Percentiles rank a stretch among this genome's conserved stretches.
phyloP scores from a whole-genome alignment of 768 basidiomycete species.

The Psilocybe tampanensis region DNA sequence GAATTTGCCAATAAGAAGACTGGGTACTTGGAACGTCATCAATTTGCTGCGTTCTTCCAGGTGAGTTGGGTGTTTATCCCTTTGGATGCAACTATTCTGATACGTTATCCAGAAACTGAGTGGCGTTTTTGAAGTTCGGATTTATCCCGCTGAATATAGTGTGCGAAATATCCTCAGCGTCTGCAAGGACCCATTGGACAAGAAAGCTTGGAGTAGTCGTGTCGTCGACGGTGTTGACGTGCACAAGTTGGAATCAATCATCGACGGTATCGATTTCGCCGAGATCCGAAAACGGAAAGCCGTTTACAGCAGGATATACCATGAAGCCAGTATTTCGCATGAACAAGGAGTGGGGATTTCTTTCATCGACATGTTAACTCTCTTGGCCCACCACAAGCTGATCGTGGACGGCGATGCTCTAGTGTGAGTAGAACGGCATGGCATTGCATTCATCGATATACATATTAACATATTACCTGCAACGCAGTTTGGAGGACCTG shows the following conservation, averaged over 20 bases:
- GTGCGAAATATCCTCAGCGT: conserved; percentile 59
- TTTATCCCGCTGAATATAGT: conserved; percentile 75
- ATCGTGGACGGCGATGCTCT: conserved; percentile 89
- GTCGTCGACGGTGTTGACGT: conserved; percentile 63
- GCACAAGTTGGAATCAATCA: conserved; percentile 53
- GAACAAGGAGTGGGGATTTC: conserved; percentile 80
- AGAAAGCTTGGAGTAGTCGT: conserved; percentile 33
- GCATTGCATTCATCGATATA: conserved; percentile 1
- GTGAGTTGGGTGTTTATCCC: conserved; percentile 47
- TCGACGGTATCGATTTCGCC: conserved; percentile 67
- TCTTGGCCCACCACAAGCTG: conserved; percentile 90
- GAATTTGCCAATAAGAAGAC: conserved; percentile 79
- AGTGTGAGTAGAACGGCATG: conserved; percentile 54
- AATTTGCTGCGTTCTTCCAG: conserved; percentile 78
- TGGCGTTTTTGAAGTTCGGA: conserved; percentile 86
- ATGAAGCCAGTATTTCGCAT: conserved; percentile 81
- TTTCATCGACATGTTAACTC: conserved; percentile 85
- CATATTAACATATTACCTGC: not conserved
- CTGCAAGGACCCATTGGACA: conserved; percentile 41
- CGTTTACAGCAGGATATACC: conserved; percentile 76
- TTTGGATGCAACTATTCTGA: conserved; percentile 1
- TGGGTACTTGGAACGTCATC: conserved; percentile 70
- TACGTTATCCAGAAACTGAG: conserved; percentile 61
- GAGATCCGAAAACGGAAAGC: conserved; percentile 67
- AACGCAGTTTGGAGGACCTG: conserved; percentile 75